phyloP scores from a whole-genome alignment of 2,329 filamentous ascomycete species.

The Colletotrichum sp. region DNA sequence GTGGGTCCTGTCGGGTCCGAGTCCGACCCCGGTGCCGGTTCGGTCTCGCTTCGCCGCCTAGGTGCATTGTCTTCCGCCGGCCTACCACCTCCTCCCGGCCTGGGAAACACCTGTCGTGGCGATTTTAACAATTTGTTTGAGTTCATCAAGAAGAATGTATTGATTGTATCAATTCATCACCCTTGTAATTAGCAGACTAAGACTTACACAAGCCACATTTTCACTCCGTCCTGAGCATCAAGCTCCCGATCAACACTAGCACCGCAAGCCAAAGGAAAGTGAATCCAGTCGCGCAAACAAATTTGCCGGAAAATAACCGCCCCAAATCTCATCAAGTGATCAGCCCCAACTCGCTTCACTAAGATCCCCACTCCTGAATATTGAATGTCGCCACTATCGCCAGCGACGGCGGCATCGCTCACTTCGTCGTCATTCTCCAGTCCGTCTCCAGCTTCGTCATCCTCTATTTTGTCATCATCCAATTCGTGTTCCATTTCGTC shows the following conservation, averaged over 20 bases:
- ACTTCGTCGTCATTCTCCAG: no score
- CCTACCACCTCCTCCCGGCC: neutral
- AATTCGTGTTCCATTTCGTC: neutral
- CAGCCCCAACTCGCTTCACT: neutral
- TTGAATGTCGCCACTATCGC: accelerated
- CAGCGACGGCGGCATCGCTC: no score
- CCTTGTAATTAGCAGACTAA: no score
- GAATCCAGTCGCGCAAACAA: neutral
- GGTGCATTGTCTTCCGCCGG: neutral
- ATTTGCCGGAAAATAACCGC: neutral
- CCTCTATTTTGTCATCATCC: neutral
- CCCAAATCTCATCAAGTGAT: neutral
- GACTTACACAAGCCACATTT: neutral
- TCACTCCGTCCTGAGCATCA: neutral
- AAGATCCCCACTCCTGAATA: neutral
- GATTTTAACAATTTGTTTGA: accelerated
- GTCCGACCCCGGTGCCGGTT: neutral
- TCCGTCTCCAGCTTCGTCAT: no score
- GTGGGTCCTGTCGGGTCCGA: neutral
- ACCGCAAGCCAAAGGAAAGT: neutral
- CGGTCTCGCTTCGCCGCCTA: neutral
- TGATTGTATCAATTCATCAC: no score
- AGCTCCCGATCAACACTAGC: neutral
- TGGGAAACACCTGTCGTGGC: no score
- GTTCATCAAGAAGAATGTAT: no score